These are phyloP conservation scores for Ascochyta pisi DNA, from an alignment of 2,329 filamentous ascomycete genomes.

Conservation along the genomic window DNA sequence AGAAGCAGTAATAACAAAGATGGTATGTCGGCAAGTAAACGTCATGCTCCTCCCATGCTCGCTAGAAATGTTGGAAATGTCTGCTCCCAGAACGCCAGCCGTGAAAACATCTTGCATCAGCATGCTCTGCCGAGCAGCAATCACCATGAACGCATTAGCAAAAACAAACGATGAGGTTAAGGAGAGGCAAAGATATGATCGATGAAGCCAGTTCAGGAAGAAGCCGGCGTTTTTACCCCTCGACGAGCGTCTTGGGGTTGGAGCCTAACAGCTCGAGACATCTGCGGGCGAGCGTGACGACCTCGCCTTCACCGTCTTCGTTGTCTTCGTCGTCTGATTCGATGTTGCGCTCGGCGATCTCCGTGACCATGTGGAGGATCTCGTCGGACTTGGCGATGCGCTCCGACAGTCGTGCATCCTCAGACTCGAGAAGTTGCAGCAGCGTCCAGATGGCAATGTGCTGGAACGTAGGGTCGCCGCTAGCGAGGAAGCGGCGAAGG, in stretches of 20 bases:
- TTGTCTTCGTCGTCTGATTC: slow-evolving; percentile 86
- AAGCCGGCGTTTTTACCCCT: slow-evolving; percentile 62
- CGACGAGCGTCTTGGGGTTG: slow-evolving; percentile 79
- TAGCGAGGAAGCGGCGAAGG: slow-evolving; percentile 88
- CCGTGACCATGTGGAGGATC: slow-evolving; percentile 88
- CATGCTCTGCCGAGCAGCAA: slow-evolving; percentile 28
- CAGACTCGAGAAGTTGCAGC: slow-evolving; percentile 92
- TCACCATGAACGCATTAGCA: slow-evolving; percentile 35
- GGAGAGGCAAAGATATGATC: slow-evolving; percentile 28
- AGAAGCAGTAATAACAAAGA: slow-evolving; percentile 28
- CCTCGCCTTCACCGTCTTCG: slow-evolving; percentile 91
- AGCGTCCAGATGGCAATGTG: slow-evolving; percentile 99
- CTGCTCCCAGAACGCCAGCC: slow-evolving; percentile 41
- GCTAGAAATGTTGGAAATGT: slow-evolving; percentile 46
- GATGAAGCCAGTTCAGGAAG: slow-evolving; percentile 31
- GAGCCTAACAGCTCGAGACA: slow-evolving; percentile 87
- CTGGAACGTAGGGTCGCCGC: slow-evolving; percentile 95
- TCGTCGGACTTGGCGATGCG: slow-evolving; percentile 90
- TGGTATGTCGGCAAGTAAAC: slow-evolving; percentile 45
- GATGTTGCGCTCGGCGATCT: slow-evolving; percentile 86
- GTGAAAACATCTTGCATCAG: slow-evolving; percentile 27
- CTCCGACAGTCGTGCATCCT: slow-evolving; percentile 86
- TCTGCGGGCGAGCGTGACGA: slow-evolving; percentile 86
- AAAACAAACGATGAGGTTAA: slow-evolving; percentile 33
- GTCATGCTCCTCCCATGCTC: slow-evolving; percentile 49